phyloP scores from a whole-genome alignment of 148 eudicot genomes.

The Persicaria tinctoria region DNA sequence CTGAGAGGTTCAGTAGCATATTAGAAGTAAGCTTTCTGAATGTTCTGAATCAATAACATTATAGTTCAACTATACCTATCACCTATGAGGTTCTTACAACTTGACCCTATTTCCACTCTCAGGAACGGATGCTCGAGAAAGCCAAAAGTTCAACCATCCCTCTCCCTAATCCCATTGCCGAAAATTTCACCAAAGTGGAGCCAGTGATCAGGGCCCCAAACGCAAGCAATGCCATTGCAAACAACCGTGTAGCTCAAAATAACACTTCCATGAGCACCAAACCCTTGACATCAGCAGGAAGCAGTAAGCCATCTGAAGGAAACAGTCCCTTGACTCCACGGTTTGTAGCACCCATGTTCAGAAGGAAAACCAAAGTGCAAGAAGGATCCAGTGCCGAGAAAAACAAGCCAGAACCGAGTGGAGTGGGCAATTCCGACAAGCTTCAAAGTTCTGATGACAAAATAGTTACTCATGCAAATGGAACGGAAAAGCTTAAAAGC shows the following conservation, averaged over 20 bases:
- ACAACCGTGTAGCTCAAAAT: not conserved
- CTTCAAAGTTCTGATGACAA: not conserved
- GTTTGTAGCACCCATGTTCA: slow-evolving; percentile 38
- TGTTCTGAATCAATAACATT: not conserved
- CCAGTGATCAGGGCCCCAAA: slow-evolving; percentile 12
- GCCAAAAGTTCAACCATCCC: slow-evolving; percentile 21
- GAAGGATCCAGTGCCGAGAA: slow-evolving; percentile 31
- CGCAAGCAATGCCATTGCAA: slow-evolving; percentile 15
- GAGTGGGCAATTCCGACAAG: slow-evolving; percentile 6
- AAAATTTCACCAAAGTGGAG: slow-evolving; percentile 17
- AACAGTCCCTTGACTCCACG: slow-evolving; percentile 26
- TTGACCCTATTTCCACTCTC: slow-evolving; percentile 14
- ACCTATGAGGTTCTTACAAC: not conserved
- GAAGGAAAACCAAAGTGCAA: slow-evolving; percentile 33
- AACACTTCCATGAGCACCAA: slow-evolving; percentile 20
- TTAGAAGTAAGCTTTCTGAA: slow-evolving; percentile 52
- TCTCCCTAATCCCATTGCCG: slow-evolving; percentile 15
- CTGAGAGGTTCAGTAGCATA: slow-evolving; percentile 76
- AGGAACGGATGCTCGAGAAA: slow-evolving; percentile 70
- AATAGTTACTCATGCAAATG: slow-evolving; percentile 18
- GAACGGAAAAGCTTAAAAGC: slow-evolving; percentile 22
- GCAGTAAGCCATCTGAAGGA: slow-evolving; percentile 37
- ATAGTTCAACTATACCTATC: not conserved
- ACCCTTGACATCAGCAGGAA: slow-evolving; percentile 24
- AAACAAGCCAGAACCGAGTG: slow-evolving; percentile 23